Evolutionary conservation across 495 filamentous ascomycete genomes (phyloP), one percentile per base, ranked within the genome.

Genomic region (Gamarada debralockiae): DNA sequence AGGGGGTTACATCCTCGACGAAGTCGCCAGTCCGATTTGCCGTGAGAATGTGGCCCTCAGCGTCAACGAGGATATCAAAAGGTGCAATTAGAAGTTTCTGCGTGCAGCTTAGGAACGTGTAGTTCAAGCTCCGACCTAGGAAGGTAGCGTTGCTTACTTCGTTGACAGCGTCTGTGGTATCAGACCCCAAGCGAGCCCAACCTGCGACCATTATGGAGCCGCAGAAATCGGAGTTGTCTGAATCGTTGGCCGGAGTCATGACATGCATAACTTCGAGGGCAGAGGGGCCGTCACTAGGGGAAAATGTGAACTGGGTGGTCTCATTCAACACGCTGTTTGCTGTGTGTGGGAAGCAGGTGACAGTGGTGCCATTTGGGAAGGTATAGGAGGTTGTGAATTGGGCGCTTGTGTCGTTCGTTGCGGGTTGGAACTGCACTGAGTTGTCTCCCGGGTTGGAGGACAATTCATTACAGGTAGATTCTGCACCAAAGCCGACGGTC

Each of bases 51-150:
- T 56, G 48, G 0, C 71, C 71, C 0, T n/a, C 12, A 0, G 14
- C 1, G 36, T 71, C 65, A 6, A 73, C 62, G 6, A 47, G 48
- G 2, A 74, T 63, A 2, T 70, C 53, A 6, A 70, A 73, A 36
- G 51, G 50, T 4, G 66, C 70, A 0, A 62, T 62, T 12, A 52
- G 33, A 4, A 76, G 17, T 0, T 18, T 53, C 0, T 57, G 64
- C 2, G 52, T 52, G 47, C 74, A 77, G 10, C 52, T 38, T 23
- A 75, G 50, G 17, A 71, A 67, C 8, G 49, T 57, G 1, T 40
- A 57, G 27, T 31, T 36, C 1, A 59, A 23, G 18, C 23, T 39
- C 6, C 27, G 33, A 8, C 20, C 36, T 10, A 17, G 13, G 10
- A 22, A 44, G 9, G 20, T 29, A 12, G 55, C 2, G 40, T 52